Conservation (phyloP, 768 basidiomycete species). For the Macrocybe gigantea region DNA sequence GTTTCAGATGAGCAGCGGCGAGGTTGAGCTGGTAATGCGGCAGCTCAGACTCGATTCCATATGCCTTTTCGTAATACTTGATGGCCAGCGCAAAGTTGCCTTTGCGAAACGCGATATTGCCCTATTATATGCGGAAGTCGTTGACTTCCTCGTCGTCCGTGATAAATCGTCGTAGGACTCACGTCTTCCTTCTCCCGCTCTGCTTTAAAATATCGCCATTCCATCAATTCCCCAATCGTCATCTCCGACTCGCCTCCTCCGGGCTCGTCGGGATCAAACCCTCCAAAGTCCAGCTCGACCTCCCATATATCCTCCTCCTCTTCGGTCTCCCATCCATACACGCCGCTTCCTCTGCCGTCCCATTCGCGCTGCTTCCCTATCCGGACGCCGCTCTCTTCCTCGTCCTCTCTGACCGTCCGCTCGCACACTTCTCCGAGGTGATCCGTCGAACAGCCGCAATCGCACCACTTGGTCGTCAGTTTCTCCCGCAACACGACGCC, state of each 20-base stretch:
- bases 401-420: slow-evolving; percentile 63
- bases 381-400: slow-evolving; percentile 51
- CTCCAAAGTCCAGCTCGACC: slow-evolving; percentile 60
- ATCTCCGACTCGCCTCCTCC: slow-evolving; percentile 44
- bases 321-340: slow-evolving; percentile 69
- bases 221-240: slow-evolving; percentile 72
- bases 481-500: slow-evolving; percentile 67
- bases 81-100: slow-evolving; percentile 54
- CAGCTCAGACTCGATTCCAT: slow-evolving; percentile 63
- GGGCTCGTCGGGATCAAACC: slow-evolving; percentile 43
- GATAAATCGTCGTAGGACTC: slow-evolving; percentile 1
- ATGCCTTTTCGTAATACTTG: slow-evolving; percentile 51
- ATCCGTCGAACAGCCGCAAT: slow-evolving; percentile 77
- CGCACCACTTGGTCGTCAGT: slow-evolving; percentile 71
- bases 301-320: slow-evolving; percentile 80
- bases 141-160: neutral
- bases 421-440: slow-evolving; percentile 76
- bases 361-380: slow-evolving; percentile 69
- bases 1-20: slow-evolving; percentile 68
- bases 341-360: slow-evolving; percentile 71
- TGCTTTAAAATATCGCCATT: slow-evolving; percentile 64
- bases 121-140: slow-evolving; percentile 29
- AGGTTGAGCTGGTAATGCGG: slow-evolving; percentile 75
- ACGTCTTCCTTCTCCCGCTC: slow-evolving; percentile 71
- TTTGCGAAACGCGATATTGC: slow-evolving; percentile 62